Percentiles rank a stretch among this genome's conserved stretches.
phyloP scores from a whole-genome alignment of 1,284 basidiomycete species.

The Cryptococcus neoformans region DNA sequence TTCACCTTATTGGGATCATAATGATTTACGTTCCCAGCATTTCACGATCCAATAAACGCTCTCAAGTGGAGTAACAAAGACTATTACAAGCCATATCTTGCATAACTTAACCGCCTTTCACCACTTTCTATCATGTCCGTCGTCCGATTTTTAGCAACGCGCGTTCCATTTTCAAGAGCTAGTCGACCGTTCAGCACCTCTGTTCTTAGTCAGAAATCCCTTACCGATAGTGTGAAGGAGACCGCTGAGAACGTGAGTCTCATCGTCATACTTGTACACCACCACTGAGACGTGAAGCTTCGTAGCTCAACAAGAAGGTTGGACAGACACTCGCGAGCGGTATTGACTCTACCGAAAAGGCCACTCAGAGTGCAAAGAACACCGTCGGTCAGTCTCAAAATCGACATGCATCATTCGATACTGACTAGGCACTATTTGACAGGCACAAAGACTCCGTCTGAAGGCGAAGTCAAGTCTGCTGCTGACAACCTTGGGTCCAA shows the following conservation, averaged over 20 bases:
- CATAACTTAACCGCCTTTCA: no score
- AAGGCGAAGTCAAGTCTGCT: slow-evolving; percentile 11
- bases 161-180: slow-evolving; percentile 11
- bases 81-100: no score
- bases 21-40: no score
- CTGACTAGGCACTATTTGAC: not conserved
- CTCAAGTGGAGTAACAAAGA: no score
- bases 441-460: slow-evolving; percentile 16
- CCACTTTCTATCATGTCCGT: slow-evolving; percentile 11
- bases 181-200: slow-evolving; percentile 23
- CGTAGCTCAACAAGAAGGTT: slow-evolving; percentile 37
- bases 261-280: not conserved
- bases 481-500: slow-evolving; percentile 10
- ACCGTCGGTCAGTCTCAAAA: slow-evolving; percentile 19
- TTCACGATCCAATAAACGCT: no score
- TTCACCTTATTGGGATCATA: no score
- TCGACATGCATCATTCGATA: not conserved
- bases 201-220: slow-evolving; percentile 17
- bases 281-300: not conserved
- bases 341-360: slow-evolving; percentile 22
- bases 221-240: slow-evolving; percentile 36
- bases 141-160: slow-evolving; percentile 13
- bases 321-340: slow-evolving; percentile 32
- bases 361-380: slow-evolving; percentile 19
- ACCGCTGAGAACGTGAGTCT: slow-evolving; percentile 34